Conservation (phyloP, 1,284 basidiomycete species). For the Heterobasidion occidentale region DNA sequence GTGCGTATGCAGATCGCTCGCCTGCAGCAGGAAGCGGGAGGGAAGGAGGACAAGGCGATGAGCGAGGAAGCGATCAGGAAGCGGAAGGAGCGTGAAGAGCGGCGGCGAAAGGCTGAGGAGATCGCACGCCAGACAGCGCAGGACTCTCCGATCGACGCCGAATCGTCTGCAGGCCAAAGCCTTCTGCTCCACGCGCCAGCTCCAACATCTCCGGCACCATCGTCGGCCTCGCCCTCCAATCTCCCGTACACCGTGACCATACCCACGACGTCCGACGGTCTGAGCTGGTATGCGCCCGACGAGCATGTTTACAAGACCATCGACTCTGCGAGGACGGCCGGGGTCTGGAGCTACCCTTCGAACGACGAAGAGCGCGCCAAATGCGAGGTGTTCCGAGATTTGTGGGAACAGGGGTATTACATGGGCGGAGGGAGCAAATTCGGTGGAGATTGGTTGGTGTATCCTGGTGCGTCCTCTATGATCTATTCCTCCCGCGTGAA, state of each 20-base stretch:
- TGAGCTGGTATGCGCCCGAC: slow-evolving; percentile 54
- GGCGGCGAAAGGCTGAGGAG: slow-evolving; percentile 31
- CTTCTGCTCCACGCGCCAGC: not conserved
- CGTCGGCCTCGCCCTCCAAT: slow-evolving; percentile 12
- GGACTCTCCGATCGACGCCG: slow-evolving; percentile 1
- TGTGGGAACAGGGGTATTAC: slow-evolving; percentile 79
- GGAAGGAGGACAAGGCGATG: slow-evolving; percentile 34
- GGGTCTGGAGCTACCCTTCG: slow-evolving; percentile 73
- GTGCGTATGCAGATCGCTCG: slow-evolving; percentile 38
- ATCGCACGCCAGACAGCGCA: slow-evolving; percentile 19
- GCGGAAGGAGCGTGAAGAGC: slow-evolving; percentile 62
- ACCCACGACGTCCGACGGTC: slow-evolving; percentile 48
- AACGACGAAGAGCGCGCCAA: slow-evolving; percentile 60
- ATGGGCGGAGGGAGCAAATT: slow-evolving; percentile 89
- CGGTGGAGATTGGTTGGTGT: slow-evolving; percentile 93
- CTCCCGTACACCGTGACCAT: slow-evolving; percentile 48
- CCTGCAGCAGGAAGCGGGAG: slow-evolving; percentile 27
- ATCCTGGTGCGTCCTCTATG: slow-evolving; percentile 65
- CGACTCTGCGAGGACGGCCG: slow-evolving; percentile 51
- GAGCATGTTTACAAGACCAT: slow-evolving; percentile 45
- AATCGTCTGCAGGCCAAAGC: not conserved
- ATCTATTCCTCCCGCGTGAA: too few species aligned
- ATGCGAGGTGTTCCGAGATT: slow-evolving; percentile 71
- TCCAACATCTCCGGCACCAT: slow-evolving; percentile 6
- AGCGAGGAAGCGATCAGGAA: slow-evolving; percentile 58